A percentile compares a stretch with the other conserved stretches of the same genome.
phyloP scores from a whole-genome alignment of 2,329 filamentous ascomycete genomes.

The Beauveria sp. region DNA sequence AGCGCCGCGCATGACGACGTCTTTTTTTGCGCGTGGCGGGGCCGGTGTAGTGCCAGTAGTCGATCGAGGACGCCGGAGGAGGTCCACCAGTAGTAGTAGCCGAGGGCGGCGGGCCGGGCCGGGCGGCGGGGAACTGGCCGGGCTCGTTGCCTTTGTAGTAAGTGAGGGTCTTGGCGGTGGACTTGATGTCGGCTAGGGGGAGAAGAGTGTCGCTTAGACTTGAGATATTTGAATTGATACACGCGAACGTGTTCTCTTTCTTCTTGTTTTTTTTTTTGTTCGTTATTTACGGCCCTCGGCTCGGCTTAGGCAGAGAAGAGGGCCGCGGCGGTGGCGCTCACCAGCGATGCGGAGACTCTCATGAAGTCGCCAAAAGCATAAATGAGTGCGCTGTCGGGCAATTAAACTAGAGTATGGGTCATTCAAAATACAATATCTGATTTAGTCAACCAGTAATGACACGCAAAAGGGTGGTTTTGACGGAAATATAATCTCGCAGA shows the following conservation, averaged over 20 bases:
- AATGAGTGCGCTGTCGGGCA: background rate
- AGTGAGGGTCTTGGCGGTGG: constrained; percentile 8
- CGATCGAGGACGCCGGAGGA: constrained; percentile 52
- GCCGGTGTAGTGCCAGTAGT: constrained; percentile 59
- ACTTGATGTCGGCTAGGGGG: constrained; percentile 7
- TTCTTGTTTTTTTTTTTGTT: background rate
- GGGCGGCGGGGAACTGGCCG: constrained; percentile 13
- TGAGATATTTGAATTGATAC: too few species aligned
- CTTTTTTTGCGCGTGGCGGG: constrained; percentile 50
- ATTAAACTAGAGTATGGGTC: too few species aligned
- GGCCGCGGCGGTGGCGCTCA: background rate
- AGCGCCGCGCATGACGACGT: constrained; percentile 46
- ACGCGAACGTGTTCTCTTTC: background rate
- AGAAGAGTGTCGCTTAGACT: too few species aligned
- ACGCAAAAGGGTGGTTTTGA: too few species aligned
- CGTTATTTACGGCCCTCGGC: background rate
- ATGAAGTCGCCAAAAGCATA: background rate
- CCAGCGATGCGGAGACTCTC: background rate
- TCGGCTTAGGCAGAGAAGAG: background rate
- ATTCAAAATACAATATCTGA: too few species aligned
- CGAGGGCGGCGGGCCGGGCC: constrained; percentile 37
- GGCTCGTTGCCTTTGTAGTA: constrained; percentile 11
- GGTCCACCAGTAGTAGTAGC: constrained; percentile 57
- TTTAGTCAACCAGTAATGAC: too few species aligned
- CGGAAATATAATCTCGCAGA: too few species aligned